Conservation (phyloP, 345 rosid species). For the Pugionium dolabratum region DNA sequence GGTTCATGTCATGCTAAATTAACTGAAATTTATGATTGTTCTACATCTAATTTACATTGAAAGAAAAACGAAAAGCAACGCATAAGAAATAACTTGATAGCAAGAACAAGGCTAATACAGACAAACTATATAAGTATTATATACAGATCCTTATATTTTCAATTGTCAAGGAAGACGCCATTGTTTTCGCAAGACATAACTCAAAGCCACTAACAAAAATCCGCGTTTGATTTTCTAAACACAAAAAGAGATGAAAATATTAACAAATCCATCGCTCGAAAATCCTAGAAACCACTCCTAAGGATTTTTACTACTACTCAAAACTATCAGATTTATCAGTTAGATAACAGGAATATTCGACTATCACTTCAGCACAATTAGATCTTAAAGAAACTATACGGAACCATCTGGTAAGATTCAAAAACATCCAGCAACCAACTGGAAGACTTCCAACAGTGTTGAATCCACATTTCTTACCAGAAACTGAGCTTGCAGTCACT, state of each 20-base stretch:
- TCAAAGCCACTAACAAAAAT: background rate
- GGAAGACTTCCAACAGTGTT: conserved; percentile 1
- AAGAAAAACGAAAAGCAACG: background rate
- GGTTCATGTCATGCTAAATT: conserved; percentile 13
- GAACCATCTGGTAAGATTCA: background rate
- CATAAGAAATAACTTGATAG: background rate
- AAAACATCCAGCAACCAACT: conserved; percentile 15
- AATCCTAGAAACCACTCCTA: conserved; percentile 4
- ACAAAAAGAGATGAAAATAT: too few species aligned
- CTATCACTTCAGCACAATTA: background rate
- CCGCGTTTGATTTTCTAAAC: background rate
- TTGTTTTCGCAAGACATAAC: background rate
- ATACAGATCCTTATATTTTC: too few species aligned
- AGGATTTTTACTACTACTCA: background rate
- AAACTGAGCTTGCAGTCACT: conserved; percentile 21
- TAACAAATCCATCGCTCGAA: background rate
- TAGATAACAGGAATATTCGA: background rate
- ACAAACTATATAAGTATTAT: background rate
- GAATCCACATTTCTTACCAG: conserved; percentile 28
- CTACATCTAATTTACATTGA: background rate
- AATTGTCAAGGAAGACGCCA: background rate
- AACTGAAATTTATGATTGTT: background rate
- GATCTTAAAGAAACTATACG: background rate
- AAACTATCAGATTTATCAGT: background rate
- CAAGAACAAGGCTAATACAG: conserved; percentile 6